Base-by-base conservation (phyloP, 2,329 filamentous ascomycete genomes). In the Hypoxylon rubiginosum region DNA sequence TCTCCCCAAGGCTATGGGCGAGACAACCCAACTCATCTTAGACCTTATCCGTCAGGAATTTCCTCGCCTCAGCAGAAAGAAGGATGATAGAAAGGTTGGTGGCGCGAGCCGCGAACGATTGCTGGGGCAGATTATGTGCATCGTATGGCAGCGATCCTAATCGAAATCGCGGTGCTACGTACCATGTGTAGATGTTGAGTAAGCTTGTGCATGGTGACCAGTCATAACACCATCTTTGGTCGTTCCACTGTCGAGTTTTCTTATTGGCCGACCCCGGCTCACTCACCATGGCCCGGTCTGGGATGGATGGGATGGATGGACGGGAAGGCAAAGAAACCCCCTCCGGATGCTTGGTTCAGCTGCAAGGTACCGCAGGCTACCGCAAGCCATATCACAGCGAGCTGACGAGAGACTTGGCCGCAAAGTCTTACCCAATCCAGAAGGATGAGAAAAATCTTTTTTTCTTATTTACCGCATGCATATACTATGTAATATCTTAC, bases 361-460 rank as follows among this genome's bases (percentile, higher is more conserved):
- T 69, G 67, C 67, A 69, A 68, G 67, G 64, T 69, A 69, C 67
- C 55, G 58, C 39, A 21, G 21, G n/a, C 39, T 43, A 43, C 39
- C n/a, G 39, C 39, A 52, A 65, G 57, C 58, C 58, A 65, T 53
- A 65, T 67, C 61, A 67, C 61, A 69, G n/a, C 55, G 28, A 58
- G 67, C 67, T 69, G 64, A 67, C 61, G 62, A 62, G 58, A 67
- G 56, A 60, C 19, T 24, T 24, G 21, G 43, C 48, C 62, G 62
- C 58, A 59, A 65, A 66, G 56, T 67, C 59, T 67, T 67, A 65
- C 63, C 61, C 46, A 51, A 59, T 50, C 28, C 13, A 58, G 60
- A 62, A 62, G 50, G 39, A 45, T 41, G n/a, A 55, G 15, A 56
- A 41, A 30, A 39, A 54, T 32, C 13, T 30, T 41, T 51, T 55